Base-by-base conservation (phyloP, 140 eudicot genomes). In the Oenanthe javanica region DNA sequence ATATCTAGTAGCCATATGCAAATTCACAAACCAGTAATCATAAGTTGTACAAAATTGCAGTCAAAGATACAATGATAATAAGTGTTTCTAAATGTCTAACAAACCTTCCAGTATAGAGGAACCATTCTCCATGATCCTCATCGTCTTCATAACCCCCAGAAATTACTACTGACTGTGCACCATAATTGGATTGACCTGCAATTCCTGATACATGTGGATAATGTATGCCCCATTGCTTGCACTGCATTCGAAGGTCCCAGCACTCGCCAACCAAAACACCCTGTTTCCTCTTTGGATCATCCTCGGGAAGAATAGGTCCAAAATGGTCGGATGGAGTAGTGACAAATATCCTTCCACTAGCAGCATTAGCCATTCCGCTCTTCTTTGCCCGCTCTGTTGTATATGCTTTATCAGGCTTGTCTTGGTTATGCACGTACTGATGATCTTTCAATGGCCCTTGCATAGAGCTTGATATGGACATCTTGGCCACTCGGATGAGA, bases 61-160 rank as follows among this genome's bases (percentile, higher is more conserved):
- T 42, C 76, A 9, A 4, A 45, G 46, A 79, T 79, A 46, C 46
- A 18, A 64, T 31, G 18, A 42, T 46, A 75, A 63, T 38, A 67
- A 36, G 77, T 77, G 78, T 45, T 70, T 46, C 51, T 42, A 13
- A 19, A 51, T 55, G 61, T 15, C 19, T 23, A 48, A 31, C 79
- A 67, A 64, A 89, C 96, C 93, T 91, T 86, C 96, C 93, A 0
- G 92, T 91, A 71, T 91, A 91, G 72, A 91, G 86, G 66, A 91
- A 91, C 96, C 96, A 91, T 8, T 91, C 96, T 11, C 96, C 96
- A 80, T 91, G 91, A 75, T 91, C 96, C 69, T 89, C 93, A 80
- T 91, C 96, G 80, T 91, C 96, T 49, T 75, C 83, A 67, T 91
- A 91, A 74, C 93, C 96, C 43, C 96, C 96, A 9, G 96, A 89